phyloP scores from a whole-genome alignment of 2,329 filamentous ascomycete species.

The Exophiala aquamarina region DNA sequence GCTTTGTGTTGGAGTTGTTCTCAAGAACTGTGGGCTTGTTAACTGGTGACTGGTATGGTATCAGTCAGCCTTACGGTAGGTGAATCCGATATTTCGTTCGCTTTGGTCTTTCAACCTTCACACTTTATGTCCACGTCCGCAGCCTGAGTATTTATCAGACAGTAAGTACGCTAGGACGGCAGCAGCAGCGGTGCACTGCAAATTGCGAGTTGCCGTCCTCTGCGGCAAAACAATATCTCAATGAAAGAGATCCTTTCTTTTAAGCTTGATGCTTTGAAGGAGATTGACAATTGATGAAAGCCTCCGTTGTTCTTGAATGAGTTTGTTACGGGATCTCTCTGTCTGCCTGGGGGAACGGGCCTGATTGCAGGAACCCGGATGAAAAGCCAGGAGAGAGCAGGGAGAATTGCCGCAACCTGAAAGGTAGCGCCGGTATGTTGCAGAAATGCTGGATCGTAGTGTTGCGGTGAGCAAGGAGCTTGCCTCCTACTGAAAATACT shows the following conservation, averaged over 20 bases:
- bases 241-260: constrained; percentile 14
- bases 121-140: too few relatives aligned
- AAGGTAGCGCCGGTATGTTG: constrained; percentile 15
- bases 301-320: constrained; percentile 18
- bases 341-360: constrained; percentile 7
- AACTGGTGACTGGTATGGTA: too few relatives aligned
- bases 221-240: constrained; percentile 9
- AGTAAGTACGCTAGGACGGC: too few relatives aligned
- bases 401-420: constrained; percentile 2
- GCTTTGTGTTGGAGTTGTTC: too few relatives aligned
- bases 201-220: constrained; percentile 12
- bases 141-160: too few relatives aligned
- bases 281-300: constrained; percentile 21
- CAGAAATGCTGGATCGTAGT: constrained; percentile 12
- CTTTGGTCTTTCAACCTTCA: too few relatives aligned
- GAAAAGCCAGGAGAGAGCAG: constrained; percentile 3
- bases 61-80: too few relatives aligned
- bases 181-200: too few relatives aligned
- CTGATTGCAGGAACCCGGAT: constrained; percentile 22
- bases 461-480: constrained; percentile 18
- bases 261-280: constrained; percentile 14
- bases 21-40: too few relatives aligned
- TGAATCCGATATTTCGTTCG: too few relatives aligned
- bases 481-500: constrained; percentile 11
- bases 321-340: constrained; percentile 10